Evolutionary conservation across 331 rosid genomes (phyloP).

Genomic region (Malus hybrid): DNA sequence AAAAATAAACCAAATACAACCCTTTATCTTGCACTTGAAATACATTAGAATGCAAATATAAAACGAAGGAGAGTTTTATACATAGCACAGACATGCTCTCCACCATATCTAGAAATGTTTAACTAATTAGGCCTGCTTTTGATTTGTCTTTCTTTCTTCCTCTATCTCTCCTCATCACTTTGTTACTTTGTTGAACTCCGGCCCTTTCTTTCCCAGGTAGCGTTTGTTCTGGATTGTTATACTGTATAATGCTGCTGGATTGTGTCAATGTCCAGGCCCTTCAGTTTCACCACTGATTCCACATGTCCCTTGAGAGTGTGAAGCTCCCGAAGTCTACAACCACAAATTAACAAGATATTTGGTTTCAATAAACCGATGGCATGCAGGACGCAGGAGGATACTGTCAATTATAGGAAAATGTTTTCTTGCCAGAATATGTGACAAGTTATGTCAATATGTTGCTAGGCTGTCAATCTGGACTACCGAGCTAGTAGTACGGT

Average conservation of each 20-base stretch:
- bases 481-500: background rate
- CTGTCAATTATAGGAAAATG: background rate
- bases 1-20: slow-evolving; percentile 28
- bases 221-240: slow-evolving; percentile 26
- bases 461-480: background rate
- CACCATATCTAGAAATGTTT: slow-evolving; percentile 18
- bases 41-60: slow-evolving; percentile 16
- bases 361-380: background rate
- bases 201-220: slow-evolving; percentile 16
- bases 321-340: slow-evolving; percentile 85
- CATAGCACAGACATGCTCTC: slow-evolving; percentile 36
- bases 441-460: background rate
- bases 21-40: slow-evolving; percentile 23
- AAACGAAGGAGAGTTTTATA: slow-evolving; percentile 21
- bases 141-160: background rate
- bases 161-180: slow-evolving; percentile 1
- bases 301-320: slow-evolving; percentile 96
- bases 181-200: slow-evolving; percentile 7
- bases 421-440: background rate
- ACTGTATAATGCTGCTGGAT: slow-evolving; percentile 97
- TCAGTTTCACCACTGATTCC: slow-evolving; percentile 96
- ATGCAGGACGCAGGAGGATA: background rate
- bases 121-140: slow-evolving; percentile 26
- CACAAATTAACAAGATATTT: background rate
- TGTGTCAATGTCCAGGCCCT: slow-evolving; percentile 88